These are phyloP conservation scores for Blepharisma japonicum DNA, from an alignment of 73 alveolate species.

Conservation along the genomic window DNA sequence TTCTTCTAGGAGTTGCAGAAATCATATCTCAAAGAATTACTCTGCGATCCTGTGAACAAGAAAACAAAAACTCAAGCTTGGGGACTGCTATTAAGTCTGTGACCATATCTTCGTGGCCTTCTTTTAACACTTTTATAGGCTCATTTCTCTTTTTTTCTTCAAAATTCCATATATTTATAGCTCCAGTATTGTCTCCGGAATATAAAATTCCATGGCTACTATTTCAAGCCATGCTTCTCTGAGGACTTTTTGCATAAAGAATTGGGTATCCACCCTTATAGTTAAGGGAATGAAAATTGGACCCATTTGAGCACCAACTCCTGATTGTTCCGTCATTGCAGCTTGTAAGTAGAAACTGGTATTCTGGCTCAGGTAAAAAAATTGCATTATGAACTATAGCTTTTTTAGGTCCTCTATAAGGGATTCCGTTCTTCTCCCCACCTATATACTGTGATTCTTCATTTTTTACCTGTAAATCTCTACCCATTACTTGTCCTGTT, in stretches of 20 bases:
- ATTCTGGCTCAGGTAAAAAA: conserved; percentile 50
- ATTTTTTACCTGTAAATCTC: conserved; percentile 63
- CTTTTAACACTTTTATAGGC: conserved; percentile 54
- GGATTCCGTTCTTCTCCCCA: conserved; percentile 45
- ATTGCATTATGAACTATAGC: conserved; percentile 39
- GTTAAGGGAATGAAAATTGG: conserved; percentile 55
- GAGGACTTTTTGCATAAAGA: conserved; percentile 41
- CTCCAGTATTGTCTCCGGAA: conserved; percentile 74
- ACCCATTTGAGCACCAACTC: conserved; percentile 72
- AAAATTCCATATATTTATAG: conserved; percentile 67
- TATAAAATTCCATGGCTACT: conserved; percentile 58
- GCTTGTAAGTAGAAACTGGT: conserved; percentile 59
- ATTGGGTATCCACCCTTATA: conserved; percentile 49
- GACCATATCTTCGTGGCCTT: conserved; percentile 66
- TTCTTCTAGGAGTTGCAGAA: conserved; percentile 58
- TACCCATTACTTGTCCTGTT: conserved; percentile 63
- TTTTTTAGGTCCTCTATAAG: conserved; percentile 29
- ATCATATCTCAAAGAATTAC: conserved; percentile 77
- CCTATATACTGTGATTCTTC: conserved; percentile 39
- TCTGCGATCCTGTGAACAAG: conserved; percentile 68
- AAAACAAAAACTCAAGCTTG: conserved; percentile 66
- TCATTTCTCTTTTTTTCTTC: conserved; percentile 53
- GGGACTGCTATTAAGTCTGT: conserved; percentile 78
- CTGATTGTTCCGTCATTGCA: conserved; percentile 72
- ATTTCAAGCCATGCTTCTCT: conserved; percentile 76